Conservation (phyloP, 768 basidiomycete genomes). For the Pisolithus albus region DNA sequence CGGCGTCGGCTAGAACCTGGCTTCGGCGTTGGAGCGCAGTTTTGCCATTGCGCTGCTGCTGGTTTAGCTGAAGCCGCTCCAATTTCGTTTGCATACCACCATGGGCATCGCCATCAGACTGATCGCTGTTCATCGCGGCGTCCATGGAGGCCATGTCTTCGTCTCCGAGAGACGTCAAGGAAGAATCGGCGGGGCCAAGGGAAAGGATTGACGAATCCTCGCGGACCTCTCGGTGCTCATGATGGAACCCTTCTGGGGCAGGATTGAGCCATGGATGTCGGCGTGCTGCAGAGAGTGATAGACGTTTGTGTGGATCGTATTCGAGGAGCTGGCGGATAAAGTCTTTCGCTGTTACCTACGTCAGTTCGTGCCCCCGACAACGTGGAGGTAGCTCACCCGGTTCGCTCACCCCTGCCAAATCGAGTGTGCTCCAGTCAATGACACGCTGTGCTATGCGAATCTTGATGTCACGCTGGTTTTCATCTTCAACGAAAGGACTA, state of each 20-base stretch:
- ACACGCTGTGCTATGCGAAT: constrained; percentile 50
- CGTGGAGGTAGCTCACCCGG: constrained; percentile 35
- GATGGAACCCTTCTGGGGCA: neutral
- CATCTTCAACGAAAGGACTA: constrained; percentile 77
- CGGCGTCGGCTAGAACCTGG: constrained; percentile 41
- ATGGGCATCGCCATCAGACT: constrained; percentile 10
- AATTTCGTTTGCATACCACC: constrained; percentile 27
- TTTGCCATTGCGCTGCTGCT: constrained; percentile 4
- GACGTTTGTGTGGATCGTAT: constrained; percentile 54
- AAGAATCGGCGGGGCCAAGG: constrained; percentile 10
- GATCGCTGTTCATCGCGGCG: constrained; percentile 9
- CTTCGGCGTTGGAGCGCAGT: constrained; percentile 39
- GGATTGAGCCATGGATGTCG: constrained; percentile 68
- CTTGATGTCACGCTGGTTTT: constrained; percentile 51
- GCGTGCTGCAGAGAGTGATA: constrained; percentile 65
- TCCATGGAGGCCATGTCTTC: constrained; percentile 12
- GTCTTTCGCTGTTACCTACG: constrained; percentile 43
- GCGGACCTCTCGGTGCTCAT: neutral
- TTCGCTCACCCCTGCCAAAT: constrained; percentile 31
- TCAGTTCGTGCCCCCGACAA: neutral
- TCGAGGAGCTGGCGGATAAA: constrained; percentile 67
- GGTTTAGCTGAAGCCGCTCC: constrained; percentile 28
- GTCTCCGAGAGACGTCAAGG: constrained; percentile 18
- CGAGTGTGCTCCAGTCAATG: constrained; percentile 57
- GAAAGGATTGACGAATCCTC: constrained; percentile 6